Evolutionary conservation across 257 asterid species (phyloP).

Genomic region (Scutellaria minor): DNA sequence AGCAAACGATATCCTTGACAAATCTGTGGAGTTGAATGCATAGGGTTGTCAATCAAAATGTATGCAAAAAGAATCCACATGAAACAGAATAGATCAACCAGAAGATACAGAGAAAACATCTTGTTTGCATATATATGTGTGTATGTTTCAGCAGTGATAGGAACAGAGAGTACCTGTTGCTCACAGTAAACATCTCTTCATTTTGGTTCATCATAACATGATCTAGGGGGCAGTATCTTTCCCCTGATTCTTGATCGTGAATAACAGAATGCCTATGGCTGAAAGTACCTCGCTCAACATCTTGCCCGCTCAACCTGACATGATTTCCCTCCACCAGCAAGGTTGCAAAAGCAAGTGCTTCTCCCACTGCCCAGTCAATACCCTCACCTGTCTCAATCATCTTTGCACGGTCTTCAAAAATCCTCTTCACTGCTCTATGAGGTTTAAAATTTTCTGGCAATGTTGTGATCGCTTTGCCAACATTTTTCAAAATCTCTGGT

Average conservation of each 20-base stretch:
- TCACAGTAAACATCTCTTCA: slow-evolving; percentile 91
- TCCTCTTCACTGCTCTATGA: slow-evolving; percentile 89
- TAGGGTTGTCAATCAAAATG: not conserved
- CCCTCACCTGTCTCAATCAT: slow-evolving; percentile 98
- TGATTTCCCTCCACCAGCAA: slow-evolving; percentile 97
- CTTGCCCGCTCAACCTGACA: slow-evolving; percentile 98
- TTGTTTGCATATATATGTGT: not conserved
- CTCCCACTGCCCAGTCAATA: slow-evolving; percentile 98
- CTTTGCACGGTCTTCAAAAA: slow-evolving; percentile 86
- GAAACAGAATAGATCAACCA: slow-evolving; percentile 10
- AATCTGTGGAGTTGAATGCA: slow-evolving; percentile 24
- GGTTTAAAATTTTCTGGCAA: slow-evolving; percentile 88
- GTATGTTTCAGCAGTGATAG: not conserved
- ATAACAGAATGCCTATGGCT: slow-evolving; percentile 95
- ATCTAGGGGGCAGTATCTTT: slow-evolving; percentile 84
- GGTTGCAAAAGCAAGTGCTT: slow-evolving; percentile 98
- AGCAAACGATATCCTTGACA: not conserved
- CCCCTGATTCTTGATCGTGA: slow-evolving; percentile 96
- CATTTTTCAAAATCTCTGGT: slow-evolving; percentile 93
- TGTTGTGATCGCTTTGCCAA: slow-evolving; percentile 79
- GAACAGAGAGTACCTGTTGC: slow-evolving; percentile 69
- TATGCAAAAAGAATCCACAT: slow-evolving; percentile 8
- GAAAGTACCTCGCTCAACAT: slow-evolving; percentile 98
- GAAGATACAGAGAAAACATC: slow-evolving; percentile 15
- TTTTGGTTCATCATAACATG: slow-evolving; percentile 81